Evolutionary conservation across 2,329 filamentous ascomycete species (phyloP), one percentile per base, ranked within the genome.

Genomic region (Calonectria montana): DNA sequence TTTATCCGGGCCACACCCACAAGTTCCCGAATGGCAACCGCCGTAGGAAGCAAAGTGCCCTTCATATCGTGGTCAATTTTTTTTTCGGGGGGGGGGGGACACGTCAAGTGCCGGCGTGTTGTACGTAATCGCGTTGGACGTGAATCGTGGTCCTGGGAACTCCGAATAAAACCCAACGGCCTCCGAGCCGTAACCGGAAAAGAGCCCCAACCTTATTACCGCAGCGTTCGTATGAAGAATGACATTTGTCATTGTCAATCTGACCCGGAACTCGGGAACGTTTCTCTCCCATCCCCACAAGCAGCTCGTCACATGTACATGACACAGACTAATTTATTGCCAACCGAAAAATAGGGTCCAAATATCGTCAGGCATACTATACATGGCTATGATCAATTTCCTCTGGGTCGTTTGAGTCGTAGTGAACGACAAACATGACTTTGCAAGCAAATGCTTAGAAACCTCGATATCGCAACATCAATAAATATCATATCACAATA

Each of bases 101-200:
- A 18, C 23, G 31, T n/a, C 39, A 66, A 70, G 64, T 71, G 53
- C 69, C 69, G 64, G 47, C 69, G 39, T 10, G 41, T 67, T 71
- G 69, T 77, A 78, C 75, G 76, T 78, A 77, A 77, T 73, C 64
- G 53, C 55, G 48, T 61, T 39, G 15, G 31, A 59, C 50, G 65
- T 67, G 67, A 64, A 29, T 69, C 59, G 67, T 43, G 59, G 16
- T n/a, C 47, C 29, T 62, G 37, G 43, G 37, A 62, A 18, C 45
- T 64, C 50, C 27, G 66, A 63, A 47, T 64, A 41, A 69, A 69
- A 43, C 23, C n/a, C 57, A 43, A 41, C 55, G 57, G 65, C 65
- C 31, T 35, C 23, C 57, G 57, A 62, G 57, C 23, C 57, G n/a
- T 43, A 62, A 45, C 37, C 57, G 57, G 57, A 62, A 62, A 66